Evolutionary conservation across 2,329 filamentous ascomycete genomes (phyloP).

Genomic region (Emergomyces orientalis): DNA sequence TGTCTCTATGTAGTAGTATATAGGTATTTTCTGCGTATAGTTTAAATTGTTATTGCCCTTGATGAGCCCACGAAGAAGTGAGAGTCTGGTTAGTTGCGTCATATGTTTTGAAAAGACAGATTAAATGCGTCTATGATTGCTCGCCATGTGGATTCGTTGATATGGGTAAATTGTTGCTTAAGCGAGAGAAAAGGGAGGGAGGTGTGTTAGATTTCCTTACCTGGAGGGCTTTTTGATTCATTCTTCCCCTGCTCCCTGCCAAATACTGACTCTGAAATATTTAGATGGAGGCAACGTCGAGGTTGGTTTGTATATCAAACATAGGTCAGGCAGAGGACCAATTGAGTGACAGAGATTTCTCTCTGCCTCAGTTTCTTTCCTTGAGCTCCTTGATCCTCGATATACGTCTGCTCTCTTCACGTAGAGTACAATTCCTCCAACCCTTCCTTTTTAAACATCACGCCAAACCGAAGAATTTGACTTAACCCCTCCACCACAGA

Average conservation of each 20-base stretch:
- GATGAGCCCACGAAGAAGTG: background rate
- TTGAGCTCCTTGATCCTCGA: background rate
- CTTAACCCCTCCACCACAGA: background rate
- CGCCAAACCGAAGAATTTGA: background rate
- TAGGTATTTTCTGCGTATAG: background rate
- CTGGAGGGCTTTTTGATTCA: background rate
- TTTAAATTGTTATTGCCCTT: background rate
- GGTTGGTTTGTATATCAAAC: background rate
- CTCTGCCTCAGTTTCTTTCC: background rate
- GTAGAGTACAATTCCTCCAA: background rate
- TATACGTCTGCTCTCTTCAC: background rate
- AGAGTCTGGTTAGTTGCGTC: background rate
- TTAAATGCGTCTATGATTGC: background rate
- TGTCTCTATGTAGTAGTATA: background rate
- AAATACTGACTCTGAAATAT: background rate
- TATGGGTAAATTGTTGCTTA: background rate
- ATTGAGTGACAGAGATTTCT: background rate
- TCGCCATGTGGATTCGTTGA: background rate
- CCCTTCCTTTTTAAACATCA: background rate
- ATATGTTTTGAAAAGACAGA: background rate
- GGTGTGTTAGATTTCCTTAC: background rate
- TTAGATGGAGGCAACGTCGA: background rate
- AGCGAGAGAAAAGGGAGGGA: background rate
- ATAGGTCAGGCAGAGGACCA: background rate
- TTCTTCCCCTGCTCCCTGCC: no score